Conservation (phyloP, 306 rosid genomes). For the Acacia melanoxylon region DNA sequence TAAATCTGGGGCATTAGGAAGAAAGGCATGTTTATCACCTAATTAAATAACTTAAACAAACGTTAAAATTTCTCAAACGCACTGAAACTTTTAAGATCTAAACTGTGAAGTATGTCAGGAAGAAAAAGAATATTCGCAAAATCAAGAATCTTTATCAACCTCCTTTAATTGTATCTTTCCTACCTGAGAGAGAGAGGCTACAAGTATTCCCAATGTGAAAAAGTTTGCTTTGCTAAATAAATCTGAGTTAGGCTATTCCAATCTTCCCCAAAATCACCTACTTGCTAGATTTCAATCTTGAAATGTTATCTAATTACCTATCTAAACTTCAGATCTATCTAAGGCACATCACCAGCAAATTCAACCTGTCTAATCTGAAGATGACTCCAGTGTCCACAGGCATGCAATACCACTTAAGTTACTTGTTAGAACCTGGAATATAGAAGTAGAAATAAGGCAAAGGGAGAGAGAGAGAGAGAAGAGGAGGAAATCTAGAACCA, state of each 20-base stretch:
- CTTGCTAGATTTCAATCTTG: constrained; percentile 8
- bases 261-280: neutral
- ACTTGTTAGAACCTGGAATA: too few relatives aligned
- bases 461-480: too few relatives aligned
- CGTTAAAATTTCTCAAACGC: neutral
- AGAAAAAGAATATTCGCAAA: neutral
- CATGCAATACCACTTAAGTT: neutral
- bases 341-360: constrained; percentile 5
- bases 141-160: neutral
- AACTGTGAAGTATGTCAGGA: neutral
- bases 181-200: neutral
- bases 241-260: neutral
- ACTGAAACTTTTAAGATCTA: neutral
- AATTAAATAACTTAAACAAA: neutral
- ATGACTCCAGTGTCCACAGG: constrained; percentile 8
- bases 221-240: neutral
- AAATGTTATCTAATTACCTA: constrained; percentile 8
- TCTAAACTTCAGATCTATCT: neutral
- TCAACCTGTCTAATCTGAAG: neutral
- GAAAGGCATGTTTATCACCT: neutral
- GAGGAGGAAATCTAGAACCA: too few relatives aligned
- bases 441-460: too few relatives aligned
- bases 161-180: neutral
- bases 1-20: neutral
- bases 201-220: neutral